Evolutionary conservation across 192 early-diverging fungal species (phyloP), one percentile per base, ranked within the genome.

Genomic region (Radiomyces spectabilis): DNA sequence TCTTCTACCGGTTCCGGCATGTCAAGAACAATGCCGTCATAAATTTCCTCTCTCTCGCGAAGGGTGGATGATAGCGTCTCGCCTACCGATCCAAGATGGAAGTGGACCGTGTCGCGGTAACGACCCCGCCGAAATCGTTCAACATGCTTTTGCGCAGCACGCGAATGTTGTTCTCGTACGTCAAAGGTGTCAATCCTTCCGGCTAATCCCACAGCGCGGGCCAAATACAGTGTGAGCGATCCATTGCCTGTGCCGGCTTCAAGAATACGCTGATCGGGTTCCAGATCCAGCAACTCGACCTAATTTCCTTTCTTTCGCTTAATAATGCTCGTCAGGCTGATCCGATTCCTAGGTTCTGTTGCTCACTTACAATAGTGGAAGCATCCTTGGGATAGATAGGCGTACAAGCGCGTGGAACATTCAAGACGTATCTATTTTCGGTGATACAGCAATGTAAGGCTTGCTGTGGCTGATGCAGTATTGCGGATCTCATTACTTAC

Each of bases 241-340:
- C 75, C 84, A 45, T 86, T 86, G 0, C 84, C 84, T 0, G 84
- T 86, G 0, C 84, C 84, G 0, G 82, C 84, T 57, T 86, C 84
- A 8, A 86, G 60, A 10, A 86, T 54, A 33, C 71, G 64, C 19
- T 76, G 77, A 8, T 77, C 82, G 2, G 72, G 68, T 4, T 63
- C 54, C 2, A 81, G 37, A 47, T 86, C 84, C 18, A 86, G 61
- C 49, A 86, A 61, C 19, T 66, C 63, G 2, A 79, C 52, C 67
- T 69, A 27, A 25, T 21, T 18, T 8, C 31, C 24, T 0, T 39
- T 54, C 6, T 45, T 52, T 29, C 27, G 27, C 6, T n/a, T 27
- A 19, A n/a, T n/a, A n/a, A n/a, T n/a, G n/a, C n/a, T n/a, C n/a
- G n/a, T n/a, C n/a, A n/a, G n/a, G n/a, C n/a, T n/a, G n/a, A n/a